Conservation (phyloP, 805 yeast genomes). For the Yueomyces sinensis region DNA sequence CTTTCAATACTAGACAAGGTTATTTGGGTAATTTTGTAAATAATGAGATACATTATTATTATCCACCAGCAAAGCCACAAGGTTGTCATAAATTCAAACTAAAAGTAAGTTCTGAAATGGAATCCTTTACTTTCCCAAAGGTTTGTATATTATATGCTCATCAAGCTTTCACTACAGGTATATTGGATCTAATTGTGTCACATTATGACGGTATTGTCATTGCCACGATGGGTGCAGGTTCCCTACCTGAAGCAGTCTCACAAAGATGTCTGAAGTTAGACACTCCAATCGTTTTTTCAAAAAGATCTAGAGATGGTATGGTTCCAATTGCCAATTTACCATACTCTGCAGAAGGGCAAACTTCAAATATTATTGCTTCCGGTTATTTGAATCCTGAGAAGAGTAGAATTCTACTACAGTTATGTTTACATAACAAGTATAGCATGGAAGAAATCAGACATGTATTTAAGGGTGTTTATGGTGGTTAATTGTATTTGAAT, state of each 20-base stretch:
- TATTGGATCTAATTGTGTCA: conserved; percentile 35
- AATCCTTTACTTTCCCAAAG: conserved; percentile 13
- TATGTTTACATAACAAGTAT: conserved; percentile 35
- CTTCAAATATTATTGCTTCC: conserved; percentile 38
- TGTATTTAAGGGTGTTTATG: conserved; percentile 40
- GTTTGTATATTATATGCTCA: conserved; percentile 49
- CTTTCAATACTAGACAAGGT: conserved; percentile 61
- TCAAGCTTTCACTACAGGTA: conserved; percentile 40
- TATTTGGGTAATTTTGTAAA: conserved; percentile 59
- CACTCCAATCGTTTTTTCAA: conserved; percentile 49
- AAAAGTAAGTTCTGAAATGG: conserved; percentile 12
- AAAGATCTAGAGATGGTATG: conserved; percentile 60
- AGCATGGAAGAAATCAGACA: conserved; percentile 28
- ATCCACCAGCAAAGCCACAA: conserved; percentile 46
- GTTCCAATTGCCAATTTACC: conserved; percentile 40
- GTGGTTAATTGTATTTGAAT: no score
- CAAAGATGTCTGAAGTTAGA: conserved; percentile 27
- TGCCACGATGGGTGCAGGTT: conserved; percentile 66
- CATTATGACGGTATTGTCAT: conserved; percentile 43
- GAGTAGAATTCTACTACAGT: conserved; percentile 42
- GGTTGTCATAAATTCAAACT: conserved; percentile 33
- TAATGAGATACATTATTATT: conserved; percentile 50
- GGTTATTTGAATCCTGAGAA: conserved; percentile 59
- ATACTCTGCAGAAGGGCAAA: conserved; percentile 20
- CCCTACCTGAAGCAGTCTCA: conserved; percentile 39